Percentiles rank a stretch among this genome's conserved stretches.
Conservation (phyloP, 805 yeast genomes). For the Pichia manshurica region DNA sequence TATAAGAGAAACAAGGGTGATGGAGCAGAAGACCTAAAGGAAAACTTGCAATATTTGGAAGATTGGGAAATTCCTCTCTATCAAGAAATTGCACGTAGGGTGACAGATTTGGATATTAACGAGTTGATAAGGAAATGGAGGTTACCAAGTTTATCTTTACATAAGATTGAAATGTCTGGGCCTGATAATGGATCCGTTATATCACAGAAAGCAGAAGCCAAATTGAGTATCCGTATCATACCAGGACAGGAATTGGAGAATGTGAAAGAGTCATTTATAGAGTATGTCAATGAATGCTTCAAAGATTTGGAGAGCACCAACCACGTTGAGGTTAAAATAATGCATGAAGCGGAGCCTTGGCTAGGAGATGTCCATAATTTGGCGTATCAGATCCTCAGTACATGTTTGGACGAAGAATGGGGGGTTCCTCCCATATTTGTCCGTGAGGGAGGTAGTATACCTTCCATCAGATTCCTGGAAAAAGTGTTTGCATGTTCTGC, state of each 20-base stretch:
- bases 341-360: slow-evolving; percentile 95
- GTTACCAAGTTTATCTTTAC: slow-evolving; percentile 82
- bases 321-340: slow-evolving; percentile 50
- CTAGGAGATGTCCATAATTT: slow-evolving; percentile 76
- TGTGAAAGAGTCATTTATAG: slow-evolving; percentile 46
- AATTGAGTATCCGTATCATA: slow-evolving; percentile 78
- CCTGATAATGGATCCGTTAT: slow-evolving; percentile 88
- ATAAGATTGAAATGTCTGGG: slow-evolving; percentile 79
- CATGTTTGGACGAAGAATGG: slow-evolving; percentile 70
- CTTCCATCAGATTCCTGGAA: slow-evolving; percentile 80
- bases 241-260: slow-evolving; percentile 73
- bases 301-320: slow-evolving; percentile 52
- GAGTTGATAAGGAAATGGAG: slow-evolving; percentile 81
- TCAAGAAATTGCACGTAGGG: slow-evolving; percentile 48
- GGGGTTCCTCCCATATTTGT: slow-evolving; percentile 73
- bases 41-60: slow-evolving; percentile 17
- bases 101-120: slow-evolving; percentile 29
- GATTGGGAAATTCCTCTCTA: slow-evolving; percentile 56
- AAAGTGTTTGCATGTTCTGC: slow-evolving; percentile 81
- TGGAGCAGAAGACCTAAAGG: not conserved
- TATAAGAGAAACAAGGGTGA: slow-evolving; percentile 1
- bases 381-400: slow-evolving; percentile 61
- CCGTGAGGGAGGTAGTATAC: slow-evolving; percentile 96
- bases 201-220: slow-evolving; percentile 72
- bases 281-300: slow-evolving; percentile 46